A percentile compares a stretch with the other conserved stretches of the same genome.
Conservation (phyloP, 2,329 filamentous ascomycete genomes). For the Colletotrichum tofieldiae region DNA sequence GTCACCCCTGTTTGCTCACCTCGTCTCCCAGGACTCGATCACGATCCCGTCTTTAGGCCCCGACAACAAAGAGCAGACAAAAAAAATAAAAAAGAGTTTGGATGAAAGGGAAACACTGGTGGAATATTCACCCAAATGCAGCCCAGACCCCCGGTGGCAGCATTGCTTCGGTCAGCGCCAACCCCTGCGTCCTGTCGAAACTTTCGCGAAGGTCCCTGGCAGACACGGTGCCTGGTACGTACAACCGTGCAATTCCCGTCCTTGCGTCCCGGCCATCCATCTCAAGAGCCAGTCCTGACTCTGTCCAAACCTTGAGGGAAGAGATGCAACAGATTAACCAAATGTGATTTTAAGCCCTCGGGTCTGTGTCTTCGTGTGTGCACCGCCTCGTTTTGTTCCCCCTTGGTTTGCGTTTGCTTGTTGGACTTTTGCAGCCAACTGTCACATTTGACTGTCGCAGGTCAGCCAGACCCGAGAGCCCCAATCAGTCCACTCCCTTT, state of each 20-base stretch:
- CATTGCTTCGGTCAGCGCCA: constrained; percentile 20
- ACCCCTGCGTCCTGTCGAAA: constrained; percentile 39
- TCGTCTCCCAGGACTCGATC: constrained; percentile 28
- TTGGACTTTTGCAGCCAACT: background rate
- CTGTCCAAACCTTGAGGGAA: constrained; percentile 29
- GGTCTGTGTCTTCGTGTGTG: constrained; percentile 1
- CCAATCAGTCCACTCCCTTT: constrained; percentile 36
- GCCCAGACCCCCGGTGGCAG: background rate
- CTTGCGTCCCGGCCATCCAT: constrained; percentile 20
- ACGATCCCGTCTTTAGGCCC: constrained; percentile 32
- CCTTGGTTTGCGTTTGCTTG: background rate
- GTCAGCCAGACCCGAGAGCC: constrained; percentile 22
- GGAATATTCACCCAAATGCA: constrained; percentile 7
- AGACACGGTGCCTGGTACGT: constrained; percentile 2
- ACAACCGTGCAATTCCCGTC: constrained; percentile 38
- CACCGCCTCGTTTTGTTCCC: background rate
- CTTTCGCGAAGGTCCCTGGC: constrained; percentile 27
- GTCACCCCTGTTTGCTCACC: constrained; percentile 26
- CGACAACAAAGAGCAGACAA: constrained; percentile 6
- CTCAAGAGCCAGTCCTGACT: constrained; percentile 27
- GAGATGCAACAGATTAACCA: constrained; percentile 24
- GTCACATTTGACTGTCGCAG: constrained; percentile 27
- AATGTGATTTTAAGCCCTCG: constrained; percentile 11
- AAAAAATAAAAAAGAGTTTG: constrained; percentile 6
- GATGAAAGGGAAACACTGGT: constrained; percentile 38